Evolutionary conservation across 1,284 basidiomycete species (phyloP), one percentile per base, ranked within the genome.

Genomic region (Wolfiporia cocos): DNA sequence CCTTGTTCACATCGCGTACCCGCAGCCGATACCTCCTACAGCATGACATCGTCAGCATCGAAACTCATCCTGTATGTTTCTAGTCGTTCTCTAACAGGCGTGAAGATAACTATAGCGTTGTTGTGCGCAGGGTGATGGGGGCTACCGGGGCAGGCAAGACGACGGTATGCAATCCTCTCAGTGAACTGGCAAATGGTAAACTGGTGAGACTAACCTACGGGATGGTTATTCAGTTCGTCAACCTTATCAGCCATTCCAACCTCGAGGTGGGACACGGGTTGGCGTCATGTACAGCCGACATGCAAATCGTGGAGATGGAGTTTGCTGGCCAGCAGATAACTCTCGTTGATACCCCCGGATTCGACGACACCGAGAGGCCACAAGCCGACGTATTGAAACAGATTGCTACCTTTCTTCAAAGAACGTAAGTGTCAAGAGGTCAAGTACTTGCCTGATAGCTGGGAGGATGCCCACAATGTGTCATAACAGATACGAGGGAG

Each of bases 311-410:
- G 4, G 10, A 35, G 6, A 52, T 52, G 41, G 14, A 34, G 31
- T 14, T 41, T 7, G 23, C 15, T 4, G 40, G 33, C 12, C 22
- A 34, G 20, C 32, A 22, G 19, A 21, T 48, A 17, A 30, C 30
- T 4, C 34, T 45, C 18, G 53, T 67, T 5, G 66, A 68, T 49
- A 67, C 65, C 12, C 66, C 66, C 34, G 68, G 66, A 10, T 69
- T 70, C 48, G 67, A 70, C 41, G 66, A 68, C 35, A 66, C 67
- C 6, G 28, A 48, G 4, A 57, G 55, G 15, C 59, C 57, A 39
- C 68, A 68, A 41, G 59, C 63, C n/a, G 68, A 68, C 45, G 59
- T 69, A 31, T 54, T 68, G 34, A 58, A 58, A n/a, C 34, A 47
- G n/a, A 47, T 43, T 2, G 36, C 36, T 5, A 5, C 9, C n/a